Percentiles rank a stretch among this genome's conserved stretches.
These are phyloP conservation scores for Plasmodium berghei DNA, from an alignment of 169 alveolate species.

Conservation along the genomic window DNA sequence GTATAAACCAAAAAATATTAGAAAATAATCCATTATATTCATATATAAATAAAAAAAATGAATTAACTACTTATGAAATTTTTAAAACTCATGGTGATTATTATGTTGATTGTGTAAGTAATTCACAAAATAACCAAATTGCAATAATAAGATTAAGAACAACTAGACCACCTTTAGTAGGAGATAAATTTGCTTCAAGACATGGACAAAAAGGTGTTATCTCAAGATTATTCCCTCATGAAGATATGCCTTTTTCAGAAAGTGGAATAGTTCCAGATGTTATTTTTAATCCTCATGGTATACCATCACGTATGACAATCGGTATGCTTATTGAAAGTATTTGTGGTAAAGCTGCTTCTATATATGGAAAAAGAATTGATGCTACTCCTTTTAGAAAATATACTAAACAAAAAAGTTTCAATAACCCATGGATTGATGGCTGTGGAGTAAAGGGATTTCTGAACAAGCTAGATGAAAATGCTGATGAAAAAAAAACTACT, in stretches of 20 bases:
- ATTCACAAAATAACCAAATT: conserved; percentile 27
- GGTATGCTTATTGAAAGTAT: conserved; percentile 98
- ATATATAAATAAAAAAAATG: conserved; percentile 51
- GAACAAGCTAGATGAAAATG: not conserved
- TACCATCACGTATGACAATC: conserved; percentile 99
- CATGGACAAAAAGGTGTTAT: conserved; percentile 99
- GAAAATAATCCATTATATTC: conserved; percentile 85
- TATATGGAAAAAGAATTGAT: conserved; percentile 95
- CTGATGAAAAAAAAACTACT: conserved; percentile 37
- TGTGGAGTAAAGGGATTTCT: conserved; percentile 86
- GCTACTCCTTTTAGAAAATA: conserved; percentile 92
- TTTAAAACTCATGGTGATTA: conserved; percentile 43
- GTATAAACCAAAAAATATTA: conserved; percentile 85
- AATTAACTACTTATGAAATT: conserved; percentile 62
- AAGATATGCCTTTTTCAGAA: conserved; percentile 99
- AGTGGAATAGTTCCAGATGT: conserved; percentile 99
- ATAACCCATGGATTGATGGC: conserved; percentile 86
- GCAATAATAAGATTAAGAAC: conserved; percentile 81
- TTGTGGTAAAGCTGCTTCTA: conserved; percentile 99
- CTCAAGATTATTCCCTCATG: conserved; percentile 97
- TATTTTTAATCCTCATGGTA: conserved; percentile 99
- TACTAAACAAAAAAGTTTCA: conserved; percentile 80
- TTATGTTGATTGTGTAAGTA: conserved; percentile 56
- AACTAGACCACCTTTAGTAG: conserved; percentile 96
- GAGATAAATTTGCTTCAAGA: conserved; percentile 99